Base-by-base conservation (phyloP, 306 rosid genomes). In the Prunus campanulata region DNA sequence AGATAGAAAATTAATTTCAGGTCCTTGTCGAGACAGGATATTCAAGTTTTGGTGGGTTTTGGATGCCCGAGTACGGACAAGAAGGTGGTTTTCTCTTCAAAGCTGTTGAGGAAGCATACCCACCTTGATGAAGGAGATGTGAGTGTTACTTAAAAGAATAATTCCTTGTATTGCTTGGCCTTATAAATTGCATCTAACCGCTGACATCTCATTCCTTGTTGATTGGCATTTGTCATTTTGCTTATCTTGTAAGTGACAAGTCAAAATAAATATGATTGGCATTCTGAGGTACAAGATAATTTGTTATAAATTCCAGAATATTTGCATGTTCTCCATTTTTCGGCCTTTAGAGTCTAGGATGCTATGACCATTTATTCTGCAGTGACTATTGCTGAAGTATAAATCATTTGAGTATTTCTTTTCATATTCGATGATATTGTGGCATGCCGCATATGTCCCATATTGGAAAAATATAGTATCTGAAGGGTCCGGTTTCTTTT, bases 101-200 rank as follows among this genome's bases (percentile, higher is more conserved):
- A 92, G 80, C 89, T 95, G 74, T 83, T 95, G 14, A 90, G 98
- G 86, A 92, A 89, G 87, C 91, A 74, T 30, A 88, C 73, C 76
- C 97, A 95, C 86, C 96, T 95, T 27, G 98, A 95, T 68, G 98
- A 95, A 85, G 98, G 97, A 88, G 98, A 95, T 86, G 98, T 92
- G 84, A 92, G 98, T 77, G 35, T 66, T 77, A 35, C 72, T 74
- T 63, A 6, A 2, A 55, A 39, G 44, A 39, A 25, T 75, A 6
- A 51, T 5, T 50, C 25, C 68, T 61, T 11, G n/a, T 65, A 54
- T 44, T 30, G 6, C 20, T 62, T 52, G 19, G 44, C 54, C 8
- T 2, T 50, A n/a, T 20, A n/a, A 35, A 42, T 51, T 70, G 8
- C 4, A 3, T 70, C 39, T 27, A 10, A 5, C 8, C 2, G 27